A percentile compares a stretch with the other conserved stretches of the same genome.
Conservation (phyloP, 2,329 filamentous ascomycete species). For the Pseudocercospora ulei region DNA sequence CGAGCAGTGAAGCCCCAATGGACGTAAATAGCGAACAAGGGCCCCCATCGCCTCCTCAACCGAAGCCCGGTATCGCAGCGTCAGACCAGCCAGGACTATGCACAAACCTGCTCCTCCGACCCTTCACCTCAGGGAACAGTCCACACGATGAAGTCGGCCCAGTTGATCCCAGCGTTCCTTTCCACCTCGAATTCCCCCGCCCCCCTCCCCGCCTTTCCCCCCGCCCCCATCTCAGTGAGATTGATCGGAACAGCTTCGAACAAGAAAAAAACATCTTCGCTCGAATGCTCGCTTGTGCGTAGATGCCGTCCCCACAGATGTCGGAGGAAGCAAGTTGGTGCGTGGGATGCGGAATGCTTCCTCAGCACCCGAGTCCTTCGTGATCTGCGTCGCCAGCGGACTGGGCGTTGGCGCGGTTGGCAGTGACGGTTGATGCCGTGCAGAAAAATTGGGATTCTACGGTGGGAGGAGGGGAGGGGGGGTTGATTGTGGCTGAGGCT, state of each 20-base stretch:
- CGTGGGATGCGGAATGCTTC: constrained; percentile 33
- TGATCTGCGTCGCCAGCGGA: constrained; percentile 27
- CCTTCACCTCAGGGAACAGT: no score
- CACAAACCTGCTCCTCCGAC: no score
- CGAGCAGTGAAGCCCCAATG: no score
- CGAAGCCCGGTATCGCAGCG: constrained; percentile 1
- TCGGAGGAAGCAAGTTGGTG: constrained; percentile 30
- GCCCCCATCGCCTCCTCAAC: neutral
- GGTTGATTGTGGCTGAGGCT: constrained; percentile 34
- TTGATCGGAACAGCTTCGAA: constrained; percentile 28
- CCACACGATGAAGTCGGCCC: no score
- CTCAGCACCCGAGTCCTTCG: constrained; percentile 29
- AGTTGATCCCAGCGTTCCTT: no score
- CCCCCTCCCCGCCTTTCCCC: no score
- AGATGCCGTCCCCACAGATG: constrained; percentile 31
- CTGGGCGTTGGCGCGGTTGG: constrained; percentile 26
- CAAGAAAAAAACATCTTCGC: no score
- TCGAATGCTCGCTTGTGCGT: constrained; percentile 24
- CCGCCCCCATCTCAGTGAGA: constrained; percentile 31
- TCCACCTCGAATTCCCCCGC: no score
- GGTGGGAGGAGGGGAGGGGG: no score
- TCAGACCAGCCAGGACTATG: no score
- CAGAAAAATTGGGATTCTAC: constrained; percentile 30
- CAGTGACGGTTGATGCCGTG: constrained; percentile 28
- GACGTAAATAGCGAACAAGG: no score